phyloP scores from a whole-genome alignment of 768 basidiomycete species.

The Naganishia antarctica region DNA sequence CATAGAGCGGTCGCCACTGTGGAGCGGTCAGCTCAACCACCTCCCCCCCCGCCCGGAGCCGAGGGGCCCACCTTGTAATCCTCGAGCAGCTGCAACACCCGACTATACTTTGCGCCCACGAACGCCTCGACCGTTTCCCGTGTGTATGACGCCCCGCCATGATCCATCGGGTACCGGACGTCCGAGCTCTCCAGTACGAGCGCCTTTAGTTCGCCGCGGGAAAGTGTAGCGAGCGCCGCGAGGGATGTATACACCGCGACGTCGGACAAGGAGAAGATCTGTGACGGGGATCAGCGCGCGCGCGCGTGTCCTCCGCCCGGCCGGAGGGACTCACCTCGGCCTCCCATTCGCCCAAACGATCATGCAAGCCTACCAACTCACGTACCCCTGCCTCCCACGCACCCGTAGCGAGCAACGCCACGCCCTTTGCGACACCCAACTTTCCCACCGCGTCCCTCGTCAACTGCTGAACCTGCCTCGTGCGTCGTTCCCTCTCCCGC shows the following conservation, averaged over 20 bases:
- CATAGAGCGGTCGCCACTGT: constrained; percentile 21
- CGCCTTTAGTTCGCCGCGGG: constrained; percentile 16
- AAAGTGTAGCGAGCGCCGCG: constrained; percentile 16
- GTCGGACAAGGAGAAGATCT: constrained; percentile 26
- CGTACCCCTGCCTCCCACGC: constrained; percentile 19
- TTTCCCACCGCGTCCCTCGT: constrained; percentile 5
- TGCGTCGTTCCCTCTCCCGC: constrained; percentile 11
- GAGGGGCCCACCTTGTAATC: constrained; percentile 21
- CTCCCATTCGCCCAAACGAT: constrained; percentile 27
- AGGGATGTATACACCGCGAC: constrained; percentile 26
- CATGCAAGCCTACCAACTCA: constrained; percentile 17
- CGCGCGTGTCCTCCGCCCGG: neutral
- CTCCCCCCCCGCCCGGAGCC: no score
- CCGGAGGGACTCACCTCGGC: constrained; percentile 14
- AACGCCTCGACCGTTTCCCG: constrained; percentile 20
- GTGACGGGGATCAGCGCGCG: neutral
- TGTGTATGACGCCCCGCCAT: constrained; percentile 13
- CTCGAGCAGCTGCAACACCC: constrained; percentile 11
- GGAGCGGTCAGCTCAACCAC: neutral
- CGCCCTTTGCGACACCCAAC: constrained; percentile 21
- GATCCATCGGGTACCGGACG: constrained; percentile 24
- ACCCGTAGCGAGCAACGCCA: constrained; percentile 7
- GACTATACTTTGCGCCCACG: constrained; percentile 25
- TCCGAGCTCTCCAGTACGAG: constrained; percentile 21
- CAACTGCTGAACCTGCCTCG: constrained; percentile 22